Evolutionary conservation across 2,329 filamentous ascomycete species (phyloP).

Genomic region (Clonostachys rosea): DNA sequence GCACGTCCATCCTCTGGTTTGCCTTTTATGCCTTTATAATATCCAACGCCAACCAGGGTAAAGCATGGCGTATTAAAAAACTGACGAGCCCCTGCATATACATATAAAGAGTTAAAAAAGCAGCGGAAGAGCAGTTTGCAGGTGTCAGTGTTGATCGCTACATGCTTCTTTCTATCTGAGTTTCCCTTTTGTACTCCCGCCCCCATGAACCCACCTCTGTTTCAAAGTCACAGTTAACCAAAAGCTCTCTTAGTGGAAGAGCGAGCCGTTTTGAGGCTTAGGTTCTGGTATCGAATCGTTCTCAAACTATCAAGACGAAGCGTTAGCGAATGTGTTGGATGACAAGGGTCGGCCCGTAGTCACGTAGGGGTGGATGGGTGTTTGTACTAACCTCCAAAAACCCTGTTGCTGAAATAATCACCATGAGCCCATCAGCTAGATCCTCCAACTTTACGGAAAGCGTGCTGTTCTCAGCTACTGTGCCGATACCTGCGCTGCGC

Average conservation of each 20-base stretch:
- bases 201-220: no score
- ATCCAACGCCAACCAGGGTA: no score
- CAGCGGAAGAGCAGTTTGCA: no score
- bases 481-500: conserved; percentile 74
- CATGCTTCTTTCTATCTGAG: no score
- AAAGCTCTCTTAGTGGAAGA: conserved; percentile 26
- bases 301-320: conserved; percentile 26
- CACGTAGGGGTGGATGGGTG: background rate
- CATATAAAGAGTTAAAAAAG: no score
- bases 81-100: no score
- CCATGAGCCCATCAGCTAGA: conserved; percentile 78
- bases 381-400: conserved; percentile 71
- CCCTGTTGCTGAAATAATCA: conserved; percentile 75
- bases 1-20: no score
- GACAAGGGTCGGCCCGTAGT: background rate
- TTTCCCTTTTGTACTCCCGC: no score
- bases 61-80: no score
- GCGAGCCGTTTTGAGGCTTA: conserved; percentile 12
- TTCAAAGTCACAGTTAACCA: no score
- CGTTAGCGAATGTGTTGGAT: background rate
- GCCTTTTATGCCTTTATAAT: no score
- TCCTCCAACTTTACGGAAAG: conserved; percentile 65
- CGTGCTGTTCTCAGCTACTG: conserved; percentile 22
- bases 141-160: no score
- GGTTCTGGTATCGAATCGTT: conserved; percentile 26